Conservation (phyloP, 2,329 filamentous ascomycete genomes). For the Microthyrium microscopicum region DNA sequence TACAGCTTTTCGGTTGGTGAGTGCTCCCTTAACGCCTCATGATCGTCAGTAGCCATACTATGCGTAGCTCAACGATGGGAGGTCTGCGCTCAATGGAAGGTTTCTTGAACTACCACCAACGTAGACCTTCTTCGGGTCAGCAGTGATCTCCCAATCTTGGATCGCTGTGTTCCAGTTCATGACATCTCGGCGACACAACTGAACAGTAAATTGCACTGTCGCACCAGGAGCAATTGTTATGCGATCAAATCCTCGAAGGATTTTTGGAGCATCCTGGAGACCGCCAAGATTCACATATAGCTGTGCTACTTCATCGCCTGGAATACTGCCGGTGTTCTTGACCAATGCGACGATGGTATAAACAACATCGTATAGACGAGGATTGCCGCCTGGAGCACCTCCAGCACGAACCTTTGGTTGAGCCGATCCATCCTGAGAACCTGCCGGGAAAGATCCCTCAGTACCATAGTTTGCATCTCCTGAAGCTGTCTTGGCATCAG, state of each 20-base stretch:
- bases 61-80: too few species aligned
- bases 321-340: slow-evolving; percentile 50
- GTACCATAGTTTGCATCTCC: slow-evolving; percentile 43
- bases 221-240: slow-evolving; percentile 55
- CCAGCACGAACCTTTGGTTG: slow-evolving; percentile 47
- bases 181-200: slow-evolving; percentile 63
- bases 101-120: slow-evolving; percentile 44
- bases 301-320: slow-evolving; percentile 58
- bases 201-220: slow-evolving; percentile 46
- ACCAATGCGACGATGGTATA: slow-evolving; percentile 52
- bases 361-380: slow-evolving; percentile 48
- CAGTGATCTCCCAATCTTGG: slow-evolving; percentile 69
- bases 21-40: too few species aligned
- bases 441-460: slow-evolving; percentile 37
- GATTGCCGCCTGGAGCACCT: slow-evolving; percentile 45
- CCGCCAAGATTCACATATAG: slow-evolving; percentile 67
- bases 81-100: slow-evolving; percentile 31
- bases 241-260: slow-evolving; percentile 68
- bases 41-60: too few species aligned
- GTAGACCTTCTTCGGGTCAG: slow-evolving; percentile 40
- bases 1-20: too few species aligned
- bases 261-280: slow-evolving; percentile 46
- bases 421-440: slow-evolving; percentile 37
- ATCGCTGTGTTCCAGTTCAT: slow-evolving; percentile 65
- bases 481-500: slow-evolving; percentile 40